Base-by-base conservation (phyloP, 345 rosid species). In the Erysimum cheiranthoides region DNA sequence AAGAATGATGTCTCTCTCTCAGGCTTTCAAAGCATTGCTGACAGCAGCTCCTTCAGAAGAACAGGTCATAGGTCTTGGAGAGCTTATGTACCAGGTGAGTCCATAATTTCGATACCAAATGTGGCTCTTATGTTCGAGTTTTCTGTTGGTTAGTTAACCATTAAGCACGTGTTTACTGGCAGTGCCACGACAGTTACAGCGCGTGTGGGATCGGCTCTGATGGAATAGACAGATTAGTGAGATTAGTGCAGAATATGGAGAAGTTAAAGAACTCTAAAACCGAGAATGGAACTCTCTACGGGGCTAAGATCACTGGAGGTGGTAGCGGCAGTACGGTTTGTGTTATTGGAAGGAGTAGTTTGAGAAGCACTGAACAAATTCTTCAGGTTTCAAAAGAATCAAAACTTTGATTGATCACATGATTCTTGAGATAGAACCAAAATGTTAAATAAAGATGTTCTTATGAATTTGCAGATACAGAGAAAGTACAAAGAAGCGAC, bases 281-380 rank as follows among this genome's bases (percentile, higher is more conserved):
- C 3, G 86, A 81, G 70, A 87, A 85, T 12, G 90, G 96, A 59
- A 84, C 94, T 25, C 73, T 93, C 36, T 93, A 86, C 63, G 97
- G 98, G 47, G 98, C 98, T 67, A 93, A 91, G 84, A 91, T 91
- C 35, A 93, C 98, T 0, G 96, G 97, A 30, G 97, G 98, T 2
- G 98, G 98, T 28, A 87, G 93, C n/a, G 98, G 98, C 8, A 97
- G 98, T 76, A 90, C 98, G 4, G 90, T 91, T 27, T 87, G 96
- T 45, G 89, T 90, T 14, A 34, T 93, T 54, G 97, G 94, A 56
- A 82, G 81, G 71, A 86, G 88, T 60, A 86, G 83, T 43, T 73
- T 87, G 36, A 65, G 79, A 49, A 93, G 98, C 91, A 88, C 91
- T 84, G 88, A 88, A 40, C 94, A 89, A 63, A 87, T 91, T 82